Base-by-base conservation (phyloP, 768 basidiomycete species). In the Boletus barrowsii region DNA sequence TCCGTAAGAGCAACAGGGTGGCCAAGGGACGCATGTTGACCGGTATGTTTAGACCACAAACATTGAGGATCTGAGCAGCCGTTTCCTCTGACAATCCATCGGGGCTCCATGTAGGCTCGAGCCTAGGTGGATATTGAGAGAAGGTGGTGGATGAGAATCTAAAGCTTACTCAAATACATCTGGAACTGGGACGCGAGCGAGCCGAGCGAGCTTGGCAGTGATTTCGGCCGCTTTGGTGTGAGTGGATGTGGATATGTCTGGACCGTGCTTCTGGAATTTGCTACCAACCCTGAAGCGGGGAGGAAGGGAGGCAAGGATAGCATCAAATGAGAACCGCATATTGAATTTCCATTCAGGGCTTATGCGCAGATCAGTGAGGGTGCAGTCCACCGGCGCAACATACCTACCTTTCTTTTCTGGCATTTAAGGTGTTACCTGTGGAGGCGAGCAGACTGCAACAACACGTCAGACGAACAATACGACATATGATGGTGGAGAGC, bases 1-100 rank as follows among this genome's bases (percentile, higher is more conserved):
- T 60, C 61, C 68, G 68, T 24, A 72, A 51, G 20, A 70, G 49
- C n/a, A 47, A 41, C 45, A 74, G 39, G 3, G 63, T 61, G 4
- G 64, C 68, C 43, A 69, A 54, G 43, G 70, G 64, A 24, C 70
- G 71, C 45, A 72, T 73, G 24, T 45, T 61, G 5, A 72, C 64
- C 0, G 71, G 63, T 44, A 53, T 55, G 29, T 72, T 72, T 20
- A 58, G 51, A 33, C 71, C 71, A 54, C 65, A 56, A 18, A 35
- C 50, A 7, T 53, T 37, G 32, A 73, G 62, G 10, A 50, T 50
- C 40, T 62, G 49, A 0, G 59, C 42, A 42, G 62, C 60, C 2
- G 10, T 39, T 36, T 65, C 63, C 35, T 69, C 56, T 29, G 60
- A 54, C 35, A 70, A 47, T 44, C 68, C 71, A 33, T 55, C 47